These are phyloP conservation scores for Trichoderma arundinaceum DNA, from an alignment of 2,329 filamentous ascomycete species.

Conservation along the genomic window DNA sequence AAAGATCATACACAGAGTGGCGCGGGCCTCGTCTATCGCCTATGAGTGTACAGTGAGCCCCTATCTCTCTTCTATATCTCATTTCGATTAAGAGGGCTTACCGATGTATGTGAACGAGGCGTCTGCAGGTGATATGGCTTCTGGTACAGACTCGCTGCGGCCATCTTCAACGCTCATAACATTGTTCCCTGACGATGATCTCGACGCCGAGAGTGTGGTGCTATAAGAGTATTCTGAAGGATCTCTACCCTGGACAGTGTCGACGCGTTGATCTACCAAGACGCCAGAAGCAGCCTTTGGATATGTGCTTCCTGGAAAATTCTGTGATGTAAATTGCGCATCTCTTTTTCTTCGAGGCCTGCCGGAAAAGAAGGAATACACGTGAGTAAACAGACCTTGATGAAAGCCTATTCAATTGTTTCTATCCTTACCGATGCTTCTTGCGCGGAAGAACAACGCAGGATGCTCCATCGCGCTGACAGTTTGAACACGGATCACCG, in stretches of 20 bases:
- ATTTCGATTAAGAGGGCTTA: neutral
- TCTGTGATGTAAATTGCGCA: neutral
- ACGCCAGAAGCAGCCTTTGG: neutral
- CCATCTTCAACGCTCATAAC: conserved; percentile 2
- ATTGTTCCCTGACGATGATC: neutral
- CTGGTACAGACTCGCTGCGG: neutral
- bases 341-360: conserved; percentile 13
- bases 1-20: conserved; percentile 23
- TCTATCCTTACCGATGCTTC: conserved; percentile 16
- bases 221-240: neutral
- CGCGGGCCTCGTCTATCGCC: conserved; percentile 15
- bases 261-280: neutral
- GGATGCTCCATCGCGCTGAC: conserved; percentile 10
- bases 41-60: neutral
- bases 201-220: neutral
- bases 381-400: neutral
- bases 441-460: conserved; percentile 16
- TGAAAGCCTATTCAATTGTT: neutral
- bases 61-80: neutral
- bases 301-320: neutral
- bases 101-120: conserved; percentile 16
- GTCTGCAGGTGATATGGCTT: neutral
- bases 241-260: neutral
- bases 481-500: conserved; percentile 15
- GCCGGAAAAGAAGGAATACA: neutral